Conservation (phyloP, 2,329 filamentous ascomycete species). For the Leptographium radiaticola region DNA sequence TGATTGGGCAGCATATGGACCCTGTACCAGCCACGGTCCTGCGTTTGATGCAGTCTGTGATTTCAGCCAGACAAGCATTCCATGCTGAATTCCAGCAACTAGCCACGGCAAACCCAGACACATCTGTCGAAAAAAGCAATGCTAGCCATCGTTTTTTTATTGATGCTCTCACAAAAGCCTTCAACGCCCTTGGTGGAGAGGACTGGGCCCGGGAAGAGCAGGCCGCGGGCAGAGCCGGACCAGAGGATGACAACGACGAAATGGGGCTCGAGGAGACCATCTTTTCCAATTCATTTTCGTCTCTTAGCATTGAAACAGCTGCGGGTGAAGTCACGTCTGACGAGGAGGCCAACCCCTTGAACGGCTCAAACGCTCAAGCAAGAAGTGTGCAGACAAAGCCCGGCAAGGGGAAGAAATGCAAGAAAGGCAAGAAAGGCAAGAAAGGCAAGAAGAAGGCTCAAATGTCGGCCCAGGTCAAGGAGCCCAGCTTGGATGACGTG, state of each 20-base stretch:
- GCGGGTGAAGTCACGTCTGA: constrained; percentile 7
- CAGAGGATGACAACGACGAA: constrained; percentile 10
- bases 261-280: constrained; percentile 13
- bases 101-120: constrained; percentile 18
- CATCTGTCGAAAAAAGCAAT: constrained; percentile 25
- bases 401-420: background rate
- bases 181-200: constrained; percentile 21
- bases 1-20: constrained; percentile 23
- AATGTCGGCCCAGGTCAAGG: constrained; percentile 6
- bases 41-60: constrained; percentile 24
- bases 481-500: constrained; percentile 20
- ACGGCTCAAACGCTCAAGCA: too few relatives aligned
- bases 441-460: constrained; percentile 15
- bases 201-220: background rate
- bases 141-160: constrained; percentile 28
- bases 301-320: constrained; percentile 11
- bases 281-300: constrained; percentile 17
- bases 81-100: constrained; percentile 20
- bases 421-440: constrained; percentile 7
- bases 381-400: background rate
- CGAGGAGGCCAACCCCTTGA: background rate
- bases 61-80: constrained; percentile 19
- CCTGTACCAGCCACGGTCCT: constrained; percentile 22
- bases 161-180: constrained; percentile 23
- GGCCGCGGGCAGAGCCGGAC: background rate